phyloP scores from a whole-genome alignment of 805 yeast species.

The Schwanniomyces yamadae region DNA sequence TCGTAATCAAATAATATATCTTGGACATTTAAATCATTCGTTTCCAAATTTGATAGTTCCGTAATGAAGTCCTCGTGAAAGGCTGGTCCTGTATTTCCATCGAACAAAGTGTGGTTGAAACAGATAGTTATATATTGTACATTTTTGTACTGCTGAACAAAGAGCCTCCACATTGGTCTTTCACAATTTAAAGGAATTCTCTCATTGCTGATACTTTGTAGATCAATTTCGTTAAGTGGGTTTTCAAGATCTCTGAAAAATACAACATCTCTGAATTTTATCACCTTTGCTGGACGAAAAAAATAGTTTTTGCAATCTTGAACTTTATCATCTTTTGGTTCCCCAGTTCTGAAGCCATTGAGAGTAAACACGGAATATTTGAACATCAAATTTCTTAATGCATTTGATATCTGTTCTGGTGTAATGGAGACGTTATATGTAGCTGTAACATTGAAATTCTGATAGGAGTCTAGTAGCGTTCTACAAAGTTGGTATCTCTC shows the following conservation, averaged over 20 bases:
- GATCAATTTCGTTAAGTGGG: constrained; percentile 12
- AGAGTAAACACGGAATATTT: constrained; percentile 16
- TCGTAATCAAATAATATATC: constrained; percentile 10
- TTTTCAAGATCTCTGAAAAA: constrained; percentile 8
- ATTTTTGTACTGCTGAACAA: constrained; percentile 12
- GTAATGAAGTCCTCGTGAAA: constrained; percentile 26
- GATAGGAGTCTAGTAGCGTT: constrained; percentile 16
- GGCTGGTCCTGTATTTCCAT: constrained; percentile 30
- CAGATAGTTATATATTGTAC: constrained; percentile 19
- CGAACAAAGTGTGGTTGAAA: constrained; percentile 30
- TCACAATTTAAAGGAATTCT: constrained; percentile 7
- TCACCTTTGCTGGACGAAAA: constrained; percentile 14
- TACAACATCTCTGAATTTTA: constrained; percentile 23
- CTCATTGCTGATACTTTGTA: constrained; percentile 8
- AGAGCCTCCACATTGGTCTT: constrained; percentile 22
- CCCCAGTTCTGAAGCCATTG: constrained; percentile 16
- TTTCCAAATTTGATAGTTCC: constrained; percentile 11
- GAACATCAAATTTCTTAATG: constrained; percentile 13
- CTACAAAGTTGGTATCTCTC: constrained; percentile 24
- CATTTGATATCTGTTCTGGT: constrained; percentile 16
- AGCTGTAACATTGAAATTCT: constrained; percentile 24
- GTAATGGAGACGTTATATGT: constrained; percentile 14
- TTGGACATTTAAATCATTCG: constrained; percentile 2
- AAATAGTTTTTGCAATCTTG: constrained; percentile 11
- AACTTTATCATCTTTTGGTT: constrained; percentile 5